Base-by-base conservation (phyloP, 495 filamentous ascomycete species). In the Clavariopsis aquatica region DNA sequence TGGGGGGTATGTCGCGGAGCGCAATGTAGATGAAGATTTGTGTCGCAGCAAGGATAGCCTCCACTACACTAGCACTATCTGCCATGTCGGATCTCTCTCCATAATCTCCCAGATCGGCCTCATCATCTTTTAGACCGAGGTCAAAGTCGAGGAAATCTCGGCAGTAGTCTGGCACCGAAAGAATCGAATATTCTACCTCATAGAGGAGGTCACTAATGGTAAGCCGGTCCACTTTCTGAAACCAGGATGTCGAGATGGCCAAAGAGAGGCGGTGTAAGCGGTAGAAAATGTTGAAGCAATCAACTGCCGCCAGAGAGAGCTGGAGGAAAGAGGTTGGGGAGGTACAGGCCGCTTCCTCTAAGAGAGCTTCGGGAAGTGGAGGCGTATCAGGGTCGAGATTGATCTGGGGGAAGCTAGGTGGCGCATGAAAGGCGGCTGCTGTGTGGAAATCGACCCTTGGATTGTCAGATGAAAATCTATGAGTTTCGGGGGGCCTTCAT, bases 251-350 rank as follows among this genome's bases (percentile, higher is more conserved):
- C 9, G 60, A 60, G 17, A 55, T 20, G 0, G 66, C 66, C 19
- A 69, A 56, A 6, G 53, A 61, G 45, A 69, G 51, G 13, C 62
- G 66, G 34, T 69, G 66, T 9, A 69, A 38, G 24, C 61, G 62
- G 56, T 69, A 69, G 57, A 64, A 65, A 23, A 65, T 52, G 34
- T 69, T 69, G 66, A 69, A 69, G 51, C 60, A 64, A 26, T 69
- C 61, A 36, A 64, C 24, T 17, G 38, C 26, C 1, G 60, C 60
- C 4, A 60, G 22, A 2, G 66, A 60, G 36, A 69, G 66, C 15
- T 69, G 47, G 7, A 69, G 57, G 7, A 65, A 49, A n/a, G 60
- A 64, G 0, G 60, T 69, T 27, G 66, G 66, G 3, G 66, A 69
- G 8, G 56, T 60, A 29, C n/a, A 57, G 1, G 66, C 66, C 22